A percentile compares a stretch with the other conserved stretches of the same genome.
phyloP scores from a whole-genome alignment of 495 filamentous ascomycete genomes.

The Daldinia decipiens region DNA sequence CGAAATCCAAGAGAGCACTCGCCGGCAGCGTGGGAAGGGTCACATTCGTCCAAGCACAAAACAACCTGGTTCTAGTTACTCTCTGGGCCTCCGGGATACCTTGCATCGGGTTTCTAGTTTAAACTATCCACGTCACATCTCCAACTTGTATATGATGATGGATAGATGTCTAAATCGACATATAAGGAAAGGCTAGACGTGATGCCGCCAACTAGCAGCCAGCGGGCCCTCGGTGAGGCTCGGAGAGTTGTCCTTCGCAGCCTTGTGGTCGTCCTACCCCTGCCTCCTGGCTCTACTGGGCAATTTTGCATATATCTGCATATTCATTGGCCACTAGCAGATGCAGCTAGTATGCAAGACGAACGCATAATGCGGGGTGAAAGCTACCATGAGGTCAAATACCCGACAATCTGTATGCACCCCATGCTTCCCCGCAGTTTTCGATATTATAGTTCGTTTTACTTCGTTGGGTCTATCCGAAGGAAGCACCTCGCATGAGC shows the following conservation, averaged over 20 bases:
- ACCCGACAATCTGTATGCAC: slow-evolving; percentile 38
- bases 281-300: slow-evolving; percentile 24
- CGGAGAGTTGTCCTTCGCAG: slow-evolving; percentile 43
- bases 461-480: slow-evolving; percentile 31
- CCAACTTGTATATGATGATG: slow-evolving; percentile 7
- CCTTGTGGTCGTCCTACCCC: slow-evolving; percentile 38
- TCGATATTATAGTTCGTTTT: slow-evolving; percentile 38
- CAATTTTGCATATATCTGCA: slow-evolving; percentile 13
- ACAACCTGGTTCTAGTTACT: slow-evolving; percentile 26
- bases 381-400: slow-evolving; percentile 40
- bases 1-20: slow-evolving; percentile 6
- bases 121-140: slow-evolving; percentile 27
- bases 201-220: slow-evolving; percentile 28
- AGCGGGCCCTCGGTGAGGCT: slow-evolving; percentile 48
- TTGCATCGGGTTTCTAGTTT: slow-evolving; percentile 12
- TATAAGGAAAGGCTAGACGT: slow-evolving; percentile 5
- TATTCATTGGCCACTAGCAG: slow-evolving; percentile 45
- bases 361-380: slow-evolving; percentile 41
- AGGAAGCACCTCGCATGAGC: slow-evolving; percentile 32
- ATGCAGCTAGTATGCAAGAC: slow-evolving; percentile 41
- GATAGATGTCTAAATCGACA: neutral
- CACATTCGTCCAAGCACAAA: slow-evolving; percentile 25
- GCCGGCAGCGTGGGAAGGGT: slow-evolving; percentile 11
- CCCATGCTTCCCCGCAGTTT: slow-evolving; percentile 42
- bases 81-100: slow-evolving; percentile 1